These are phyloP conservation scores for Suillus discolor DNA, from an alignment of 768 basidiomycete genomes.

Conservation along the genomic window DNA sequence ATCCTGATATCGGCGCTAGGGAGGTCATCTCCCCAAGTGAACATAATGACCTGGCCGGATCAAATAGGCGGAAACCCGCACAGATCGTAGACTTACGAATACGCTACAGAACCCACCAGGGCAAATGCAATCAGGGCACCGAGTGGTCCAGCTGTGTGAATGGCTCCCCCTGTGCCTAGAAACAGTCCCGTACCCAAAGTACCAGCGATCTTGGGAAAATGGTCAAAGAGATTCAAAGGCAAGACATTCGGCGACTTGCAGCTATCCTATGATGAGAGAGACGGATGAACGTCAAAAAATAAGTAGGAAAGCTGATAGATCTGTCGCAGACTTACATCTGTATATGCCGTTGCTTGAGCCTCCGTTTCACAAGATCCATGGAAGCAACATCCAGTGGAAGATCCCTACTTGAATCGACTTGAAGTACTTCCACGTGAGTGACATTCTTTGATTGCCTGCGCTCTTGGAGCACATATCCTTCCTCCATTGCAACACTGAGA, in stretches of 20 bases:
- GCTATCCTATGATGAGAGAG: constrained; percentile 52
- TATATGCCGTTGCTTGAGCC: constrained; percentile 75
- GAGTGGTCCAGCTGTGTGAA: constrained; percentile 61
- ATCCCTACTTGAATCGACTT: not conserved
- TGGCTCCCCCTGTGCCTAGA: constrained; percentile 68
- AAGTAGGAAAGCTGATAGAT: not conserved
- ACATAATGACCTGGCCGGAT: constrained; percentile 51
- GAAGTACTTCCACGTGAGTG: not conserved
- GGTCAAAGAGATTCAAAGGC: not conserved
- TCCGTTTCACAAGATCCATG: constrained; percentile 68
- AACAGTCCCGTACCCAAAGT: constrained; percentile 77
- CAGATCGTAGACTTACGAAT: constrained; percentile 44
- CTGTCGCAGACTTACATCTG: constrained; percentile 58
- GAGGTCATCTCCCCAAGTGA: constrained; percentile 81
- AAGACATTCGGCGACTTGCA: constrained; percentile 37
- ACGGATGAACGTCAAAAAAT: not conserved
- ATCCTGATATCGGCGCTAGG: constrained; percentile 75
- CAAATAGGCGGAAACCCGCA: constrained; percentile 24
- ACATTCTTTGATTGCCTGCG: not conserved
- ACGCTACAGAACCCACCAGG: constrained; percentile 66
- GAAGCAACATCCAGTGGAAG: constrained; percentile 49
- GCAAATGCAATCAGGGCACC: constrained; percentile 67
- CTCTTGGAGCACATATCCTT: not conserved
- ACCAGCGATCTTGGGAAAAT: constrained; percentile 56
- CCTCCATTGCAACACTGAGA: not conserved